phyloP scores from a whole-genome alignment of 2,329 filamentous ascomycete species.

The Nigrospora sphaerica region DNA sequence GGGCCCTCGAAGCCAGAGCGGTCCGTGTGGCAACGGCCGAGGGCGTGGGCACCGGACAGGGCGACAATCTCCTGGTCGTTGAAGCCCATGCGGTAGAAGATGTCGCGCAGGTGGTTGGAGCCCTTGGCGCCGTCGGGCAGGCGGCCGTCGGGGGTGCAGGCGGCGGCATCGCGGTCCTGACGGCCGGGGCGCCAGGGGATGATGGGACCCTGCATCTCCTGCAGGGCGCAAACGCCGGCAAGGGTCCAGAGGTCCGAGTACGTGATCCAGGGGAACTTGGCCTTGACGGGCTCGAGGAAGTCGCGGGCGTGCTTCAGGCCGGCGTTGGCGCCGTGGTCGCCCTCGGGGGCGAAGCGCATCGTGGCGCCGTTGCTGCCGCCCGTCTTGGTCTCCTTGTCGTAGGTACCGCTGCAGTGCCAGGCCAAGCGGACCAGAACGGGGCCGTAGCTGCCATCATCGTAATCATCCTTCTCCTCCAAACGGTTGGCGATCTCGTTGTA shows the following conservation, averaged over 20 bases:
- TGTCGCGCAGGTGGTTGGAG: conserved; percentile 74
- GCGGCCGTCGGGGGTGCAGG: conserved; percentile 91
- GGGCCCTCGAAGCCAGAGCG: conserved; percentile 83
- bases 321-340: conserved; percentile 87
- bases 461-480: conserved; percentile 85
- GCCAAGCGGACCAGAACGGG: conserved; percentile 85
- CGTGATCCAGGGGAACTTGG: conserved; percentile 87
- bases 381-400: conserved; percentile 78
- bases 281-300: conserved; percentile 84
- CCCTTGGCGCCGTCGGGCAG: conserved; percentile 73
- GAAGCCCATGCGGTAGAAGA: conserved; percentile 97
- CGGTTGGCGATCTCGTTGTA: conserved; percentile 78
- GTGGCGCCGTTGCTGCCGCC: conserved; percentile 95
- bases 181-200: conserved; percentile 89
- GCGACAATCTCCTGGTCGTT: conserved; percentile 96
- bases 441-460: conserved; percentile 94
- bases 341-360: conserved; percentile 90
- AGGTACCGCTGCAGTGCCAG: conserved; percentile 93
- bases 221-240: conserved; percentile 74
- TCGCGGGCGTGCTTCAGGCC: conserved; percentile 80
- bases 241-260: conserved; percentile 98
- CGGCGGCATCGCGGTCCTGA: conserved; percentile 66
- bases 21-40: conserved; percentile 84
- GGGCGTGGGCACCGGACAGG: conserved; percentile 74
- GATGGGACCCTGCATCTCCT: conserved; percentile 87